Conservation (phyloP, 169 alveolate genomes). For the Eimeria acervulina region DNA sequence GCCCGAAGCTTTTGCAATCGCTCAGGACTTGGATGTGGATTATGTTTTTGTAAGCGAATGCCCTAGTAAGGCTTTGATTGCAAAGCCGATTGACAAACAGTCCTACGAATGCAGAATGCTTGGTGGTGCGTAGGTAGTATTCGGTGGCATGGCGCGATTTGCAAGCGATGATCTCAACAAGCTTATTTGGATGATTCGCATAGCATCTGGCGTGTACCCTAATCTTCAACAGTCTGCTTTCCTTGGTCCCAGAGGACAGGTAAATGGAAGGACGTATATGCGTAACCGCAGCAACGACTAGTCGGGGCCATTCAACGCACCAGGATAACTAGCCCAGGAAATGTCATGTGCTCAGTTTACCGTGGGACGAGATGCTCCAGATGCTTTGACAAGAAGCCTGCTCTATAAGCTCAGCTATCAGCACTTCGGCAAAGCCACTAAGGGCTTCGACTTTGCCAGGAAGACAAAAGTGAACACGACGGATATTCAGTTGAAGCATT, state of each 20-base stretch:
- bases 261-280: neutral
- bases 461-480: conserved; percentile 89
- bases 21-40: conserved; percentile 96
- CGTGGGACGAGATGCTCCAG: conserved; percentile 95
- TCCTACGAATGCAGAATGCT: neutral
- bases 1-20: conserved; percentile 95
- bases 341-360: conserved; percentile 89
- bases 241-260: conserved; percentile 85
- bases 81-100: neutral
- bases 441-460: conserved; percentile 96
- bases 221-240: conserved; percentile 86
- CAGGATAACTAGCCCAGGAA: neutral
- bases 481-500: conserved; percentile 91
- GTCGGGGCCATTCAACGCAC: neutral
- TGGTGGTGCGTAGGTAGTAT: conserved; percentile 90
- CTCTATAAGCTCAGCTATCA: conserved; percentile 97
- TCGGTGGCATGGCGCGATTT: conserved; percentile 98
- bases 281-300: neutral
- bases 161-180: conserved; percentile 98
- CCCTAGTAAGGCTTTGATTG: neutral
- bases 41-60: conserved; percentile 92
- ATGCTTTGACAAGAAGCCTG: conserved; percentile 94
- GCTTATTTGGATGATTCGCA: conserved; percentile 98
- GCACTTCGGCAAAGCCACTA: conserved; percentile 94
- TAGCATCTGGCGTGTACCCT: conserved; percentile 97